Base-by-base conservation (phyloP, 345 rosid species). In the Hypericum androsaemum region DNA sequence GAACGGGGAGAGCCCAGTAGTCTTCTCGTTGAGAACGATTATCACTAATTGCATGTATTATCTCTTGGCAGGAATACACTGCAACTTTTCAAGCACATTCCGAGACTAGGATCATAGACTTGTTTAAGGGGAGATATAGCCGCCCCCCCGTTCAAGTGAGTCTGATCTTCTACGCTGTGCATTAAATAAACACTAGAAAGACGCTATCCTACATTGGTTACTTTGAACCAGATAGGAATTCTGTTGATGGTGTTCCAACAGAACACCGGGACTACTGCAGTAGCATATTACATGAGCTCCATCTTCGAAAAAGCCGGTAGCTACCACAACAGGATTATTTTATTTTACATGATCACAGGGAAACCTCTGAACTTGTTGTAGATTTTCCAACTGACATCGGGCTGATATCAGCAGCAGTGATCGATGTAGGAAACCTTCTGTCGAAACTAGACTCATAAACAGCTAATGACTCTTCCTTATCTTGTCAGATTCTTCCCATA, bases 41-140 rank as follows among this genome's bases (percentile, higher is more conserved):
- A 22, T 22, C 32, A 22, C 4, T 22, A 22, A 22, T 22, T 22
- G n/a, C n/a, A n/a, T n/a, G n/a, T n/a, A n/a, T n/a, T n/a, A n/a
- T n/a, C n/a, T 22, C 32, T 22, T 22, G 2, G 32, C 52, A 79
- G 81, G 60, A 58, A 11, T 57, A 67, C 56, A 66, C 64, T 15
- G 64, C 50, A 64, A 55, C 57, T 37, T 15, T 70, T 13, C 63
- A 61, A 43, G 45, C 43, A 15, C 56, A 54, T 28, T 61, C 77
- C 9, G 63, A 47, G 12, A 7, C 8, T 15, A 5, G 52, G 8
- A 22, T 15, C 22, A 10, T 15, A 7, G 71, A 74, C 43, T 41
- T 77, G 65, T 74, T 77, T 47, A 76, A 71, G 68, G 50, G 58
- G 50, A 74, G 61, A 58, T 74, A 77, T 51, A 69, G 74, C 46